Evolutionary conservation across 2,329 filamentous ascomycete species (phyloP).

Genomic region (Diaporthe humulicola): DNA sequence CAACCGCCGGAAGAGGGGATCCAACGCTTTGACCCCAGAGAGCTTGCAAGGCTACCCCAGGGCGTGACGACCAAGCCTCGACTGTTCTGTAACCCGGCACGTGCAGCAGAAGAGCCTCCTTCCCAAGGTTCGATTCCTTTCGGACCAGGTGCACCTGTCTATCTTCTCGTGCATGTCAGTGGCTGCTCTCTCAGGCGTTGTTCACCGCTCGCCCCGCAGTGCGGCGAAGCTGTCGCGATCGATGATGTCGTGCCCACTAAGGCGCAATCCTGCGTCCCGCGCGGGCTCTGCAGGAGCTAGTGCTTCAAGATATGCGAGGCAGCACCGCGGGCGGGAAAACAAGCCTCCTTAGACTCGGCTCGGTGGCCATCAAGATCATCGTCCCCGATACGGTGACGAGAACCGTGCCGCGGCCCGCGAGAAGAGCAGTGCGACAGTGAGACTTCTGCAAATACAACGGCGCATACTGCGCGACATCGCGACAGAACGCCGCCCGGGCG

Average conservation of each 20-base stretch:
- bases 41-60: conserved; percentile 32
- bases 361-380: not conserved
- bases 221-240: conserved; percentile 4
- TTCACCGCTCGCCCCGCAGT: not conserved
- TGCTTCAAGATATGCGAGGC: conserved; percentile 28
- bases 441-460: conserved; percentile 4
- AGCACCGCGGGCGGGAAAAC: conserved; percentile 19
- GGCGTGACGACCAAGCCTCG: not conserved
- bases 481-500: not conserved
- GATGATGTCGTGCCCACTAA: conserved; percentile 14
- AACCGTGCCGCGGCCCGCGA: not conserved
- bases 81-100: conserved; percentile 9
- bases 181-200: not conserved
- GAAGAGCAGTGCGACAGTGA: conserved; percentile 13
- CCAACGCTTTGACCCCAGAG: conserved; percentile 15
- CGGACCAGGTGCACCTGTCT: conserved; percentile 11
- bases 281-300: conserved; percentile 19
- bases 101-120: not conserved
- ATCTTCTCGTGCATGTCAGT: not conserved
- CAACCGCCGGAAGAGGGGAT: conserved; percentile 22
- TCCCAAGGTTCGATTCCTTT: not conserved
- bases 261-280: conserved; percentile 4
- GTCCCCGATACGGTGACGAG: not conserved
- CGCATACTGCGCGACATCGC: conserved; percentile 21
- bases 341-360: conserved; percentile 12